Base-by-base conservation (phyloP, 1,284 basidiomycete species). In the Rhodotorula mucilaginosa region DNA sequence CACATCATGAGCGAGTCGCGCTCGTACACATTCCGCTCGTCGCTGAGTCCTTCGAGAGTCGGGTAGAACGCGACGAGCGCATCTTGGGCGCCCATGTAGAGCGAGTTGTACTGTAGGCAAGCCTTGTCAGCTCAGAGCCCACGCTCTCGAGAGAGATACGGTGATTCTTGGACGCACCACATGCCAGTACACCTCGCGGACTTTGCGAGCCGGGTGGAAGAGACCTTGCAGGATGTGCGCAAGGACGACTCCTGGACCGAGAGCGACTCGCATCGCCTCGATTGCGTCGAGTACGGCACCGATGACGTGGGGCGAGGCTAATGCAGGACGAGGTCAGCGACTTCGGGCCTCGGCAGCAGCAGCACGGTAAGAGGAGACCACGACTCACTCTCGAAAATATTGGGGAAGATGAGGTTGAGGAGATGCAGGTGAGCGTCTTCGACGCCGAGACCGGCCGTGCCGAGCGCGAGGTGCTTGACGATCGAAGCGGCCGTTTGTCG, bases 401-500 rank as follows among this genome's bases (percentile, higher is more conserved):
- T 99, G 5, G 97, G 97, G 95, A 96, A 99, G 34, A 99, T 91
- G 44, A 99, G 87, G 82, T 99, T 99, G 89, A 99, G 92, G 69
- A 99, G 83, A 80, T 99, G 97, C 67, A 94, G 87, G 88, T 98
- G 92, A 23, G 94, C 94, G 81, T 99, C 97, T 82, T 99, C 97
- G 79, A 94, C 95, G 0, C 97, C 97, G 21, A 98, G 86, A 58
- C 97, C 97, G 0, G 96, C 95, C 7, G 97, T 95, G 58, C 97
- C 97, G 48, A 99, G 88, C 2, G 97, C 94, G 59, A 99, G 84
- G 82, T 99, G 97, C 84, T 98, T 98, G 78, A 99, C 95, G 79
- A 99, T 99, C n/a, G 96, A 95, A 74, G 92, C 93, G 0, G 96
- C 94, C 0, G 97, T 99, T 81, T 99, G 97, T 67, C 97, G 90